Conservation (phyloP, 768 basidiomycete genomes). For the Leucocoprinus sp. region DNA sequence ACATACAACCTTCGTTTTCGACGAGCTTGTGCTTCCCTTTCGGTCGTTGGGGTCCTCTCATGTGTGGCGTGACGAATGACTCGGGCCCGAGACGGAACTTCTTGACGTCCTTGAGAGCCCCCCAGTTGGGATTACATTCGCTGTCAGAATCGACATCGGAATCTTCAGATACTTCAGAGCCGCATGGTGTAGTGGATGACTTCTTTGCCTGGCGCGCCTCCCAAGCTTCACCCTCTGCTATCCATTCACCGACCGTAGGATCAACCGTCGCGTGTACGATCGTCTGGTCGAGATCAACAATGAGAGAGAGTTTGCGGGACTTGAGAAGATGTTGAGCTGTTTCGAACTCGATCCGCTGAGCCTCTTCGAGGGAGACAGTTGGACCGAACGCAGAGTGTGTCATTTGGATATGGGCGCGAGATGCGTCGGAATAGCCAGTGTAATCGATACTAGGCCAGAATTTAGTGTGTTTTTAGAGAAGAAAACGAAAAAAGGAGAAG, state of each 20-base stretch:
- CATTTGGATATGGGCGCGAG: constrained; percentile 87
- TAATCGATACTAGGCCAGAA: constrained; percentile 57
- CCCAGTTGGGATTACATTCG: constrained; percentile 87
- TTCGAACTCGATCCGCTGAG: constrained; percentile 78
- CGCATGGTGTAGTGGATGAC: constrained; percentile 22
- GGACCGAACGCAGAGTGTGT: constrained; percentile 89
- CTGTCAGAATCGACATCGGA: constrained; percentile 38
- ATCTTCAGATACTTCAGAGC: constrained; percentile 32
- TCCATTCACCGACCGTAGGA: constrained; percentile 98
- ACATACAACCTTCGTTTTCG: constrained; percentile 81
- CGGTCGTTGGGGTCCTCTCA: constrained; percentile 28
- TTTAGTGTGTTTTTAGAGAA: too few relatives aligned
- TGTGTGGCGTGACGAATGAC: constrained; percentile 38
- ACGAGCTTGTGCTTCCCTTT: constrained; percentile 59
- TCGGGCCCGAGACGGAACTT: constrained; percentile 87
- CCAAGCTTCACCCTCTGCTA: constrained; percentile 77
- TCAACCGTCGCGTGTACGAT: constrained; percentile 98
- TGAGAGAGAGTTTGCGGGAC: constrained; percentile 78
- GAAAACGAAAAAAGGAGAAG: constrained; percentile 1
- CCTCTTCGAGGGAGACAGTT: constrained; percentile 88
- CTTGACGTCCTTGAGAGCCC: constrained; percentile 83
- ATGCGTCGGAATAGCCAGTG: constrained; percentile 79
- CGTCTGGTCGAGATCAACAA: constrained; percentile 98
- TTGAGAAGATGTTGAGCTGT: constrained; percentile 72
- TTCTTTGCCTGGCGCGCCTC: constrained; percentile 49